phyloP scores from a whole-genome alignment of 495 filamentous ascomycete species.

The Aspergillus taichungensis region DNA sequence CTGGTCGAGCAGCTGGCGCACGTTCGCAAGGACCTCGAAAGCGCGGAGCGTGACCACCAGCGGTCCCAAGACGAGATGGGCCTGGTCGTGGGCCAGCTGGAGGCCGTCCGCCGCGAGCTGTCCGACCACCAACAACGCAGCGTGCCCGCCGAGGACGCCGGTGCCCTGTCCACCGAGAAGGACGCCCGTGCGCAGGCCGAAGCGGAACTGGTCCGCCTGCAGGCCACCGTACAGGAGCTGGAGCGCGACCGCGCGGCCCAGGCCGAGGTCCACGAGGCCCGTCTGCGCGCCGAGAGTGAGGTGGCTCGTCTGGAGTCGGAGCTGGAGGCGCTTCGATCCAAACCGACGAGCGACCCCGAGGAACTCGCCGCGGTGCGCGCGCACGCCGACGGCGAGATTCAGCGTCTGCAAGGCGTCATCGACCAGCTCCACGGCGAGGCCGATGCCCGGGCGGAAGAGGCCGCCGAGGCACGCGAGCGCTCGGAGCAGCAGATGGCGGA shows the following conservation, averaged over 20 bases:
- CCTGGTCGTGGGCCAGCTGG: slow-evolving; percentile 37
- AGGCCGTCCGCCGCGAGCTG: slow-evolving; percentile 30
- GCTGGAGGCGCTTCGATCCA: slow-evolving; percentile 7
- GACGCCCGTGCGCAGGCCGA: slow-evolving; percentile 46
- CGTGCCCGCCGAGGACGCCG: slow-evolving; percentile 18
- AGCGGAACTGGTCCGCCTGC: slow-evolving; percentile 38
- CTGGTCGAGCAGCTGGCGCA: slow-evolving; percentile 41
- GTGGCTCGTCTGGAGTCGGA: slow-evolving; percentile 10
- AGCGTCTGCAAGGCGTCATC: slow-evolving; percentile 16
- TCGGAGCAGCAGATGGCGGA: slow-evolving; percentile 26
- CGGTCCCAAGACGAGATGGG: slow-evolving; percentile 34
- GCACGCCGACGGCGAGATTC: slow-evolving; percentile 13
- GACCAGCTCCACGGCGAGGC: slow-evolving; percentile 12
- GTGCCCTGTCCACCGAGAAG: slow-evolving; percentile 41
- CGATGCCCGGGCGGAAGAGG: slow-evolving; percentile 8
- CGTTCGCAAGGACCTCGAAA: slow-evolving; percentile 29
- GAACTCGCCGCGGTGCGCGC: slow-evolving; percentile 12
- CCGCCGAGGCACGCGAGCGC: slow-evolving; percentile 20
- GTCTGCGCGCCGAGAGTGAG: slow-evolving; percentile 22
- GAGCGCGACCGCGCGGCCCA: slow-evolving; percentile 21
- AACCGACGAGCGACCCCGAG: slow-evolving; percentile 1
- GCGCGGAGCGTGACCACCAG: slow-evolving; percentile 30
- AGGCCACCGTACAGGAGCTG: slow-evolving; percentile 19
- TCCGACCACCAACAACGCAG: slow-evolving; percentile 21
- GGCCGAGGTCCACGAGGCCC: slow-evolving; percentile 40